phyloP scores from a whole-genome alignment of 1,284 basidiomycete genomes.

The Cryptococcus sp. region DNA sequence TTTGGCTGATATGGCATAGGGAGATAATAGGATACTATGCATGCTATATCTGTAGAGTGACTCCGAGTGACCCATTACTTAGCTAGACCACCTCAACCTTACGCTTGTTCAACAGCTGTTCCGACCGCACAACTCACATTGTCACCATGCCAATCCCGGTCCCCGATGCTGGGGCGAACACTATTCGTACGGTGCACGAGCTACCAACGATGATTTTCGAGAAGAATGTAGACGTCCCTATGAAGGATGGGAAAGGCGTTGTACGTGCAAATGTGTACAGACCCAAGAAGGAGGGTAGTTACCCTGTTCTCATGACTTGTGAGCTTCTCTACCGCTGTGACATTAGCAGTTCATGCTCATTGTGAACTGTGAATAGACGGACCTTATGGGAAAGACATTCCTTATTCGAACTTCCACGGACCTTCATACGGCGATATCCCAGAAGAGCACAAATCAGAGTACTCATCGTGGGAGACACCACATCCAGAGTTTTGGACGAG shows the following conservation, averaged over 20 bases:
- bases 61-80: too few species aligned
- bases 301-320: constrained; percentile 43
- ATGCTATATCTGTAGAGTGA: neutral
- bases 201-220: constrained; percentile 13
- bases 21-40: too few species aligned
- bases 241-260: constrained; percentile 35
- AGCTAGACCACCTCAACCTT: too few species aligned
- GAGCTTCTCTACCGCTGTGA: neutral
- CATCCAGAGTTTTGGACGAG: constrained; percentile 44
- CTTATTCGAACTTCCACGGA: constrained; percentile 37
- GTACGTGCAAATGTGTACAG: constrained; percentile 42
- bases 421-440: constrained; percentile 39
- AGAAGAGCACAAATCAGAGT: constrained; percentile 38
- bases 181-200: constrained; percentile 13
- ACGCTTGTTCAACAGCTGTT: too few species aligned
- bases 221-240: constrained; percentile 44
- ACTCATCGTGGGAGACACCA: constrained; percentile 47
- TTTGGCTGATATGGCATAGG: too few species aligned
- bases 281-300: constrained; percentile 28
- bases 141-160: constrained; percentile 8
- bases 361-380: constrained; percentile 14
- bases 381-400: constrained; percentile 47
- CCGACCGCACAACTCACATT: too few species aligned
- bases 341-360: too few species aligned
- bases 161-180: constrained; percentile 16